These are phyloP conservation scores for Elongisporangium anandrum DNA, from an alignment of 352 stramenopile genomes.

Conservation along the genomic window DNA sequence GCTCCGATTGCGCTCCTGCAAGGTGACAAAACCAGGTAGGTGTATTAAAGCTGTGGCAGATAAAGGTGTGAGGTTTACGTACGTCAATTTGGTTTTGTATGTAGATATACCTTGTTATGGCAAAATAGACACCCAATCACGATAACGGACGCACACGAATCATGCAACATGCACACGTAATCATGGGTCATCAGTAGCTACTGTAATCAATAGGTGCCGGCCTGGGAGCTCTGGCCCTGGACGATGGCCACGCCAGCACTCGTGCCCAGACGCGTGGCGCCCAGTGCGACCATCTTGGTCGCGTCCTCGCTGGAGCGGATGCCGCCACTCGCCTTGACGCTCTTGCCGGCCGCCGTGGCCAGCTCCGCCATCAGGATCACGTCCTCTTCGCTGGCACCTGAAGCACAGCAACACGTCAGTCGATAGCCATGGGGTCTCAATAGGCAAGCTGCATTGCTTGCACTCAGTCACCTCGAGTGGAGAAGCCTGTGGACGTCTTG, in stretches of 20 bases:
- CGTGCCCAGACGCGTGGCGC: conserved; percentile 65
- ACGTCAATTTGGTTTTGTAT: background rate
- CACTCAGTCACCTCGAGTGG: conserved; percentile 43
- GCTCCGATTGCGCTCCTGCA: background rate
- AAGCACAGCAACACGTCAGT: conserved; percentile 6
- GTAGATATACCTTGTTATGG: background rate
- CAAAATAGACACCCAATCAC: background rate
- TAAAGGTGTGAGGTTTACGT: background rate
- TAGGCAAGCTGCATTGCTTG: background rate
- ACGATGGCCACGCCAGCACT: conserved; percentile 68
- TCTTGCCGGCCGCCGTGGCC: conserved; percentile 49
- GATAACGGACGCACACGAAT: background rate
- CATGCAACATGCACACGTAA: background rate
- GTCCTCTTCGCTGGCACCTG: conserved; percentile 72
- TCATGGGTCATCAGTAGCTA: background rate
- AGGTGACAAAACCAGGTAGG: background rate
- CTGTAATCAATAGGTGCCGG: background rate
- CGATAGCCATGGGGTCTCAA: no score
- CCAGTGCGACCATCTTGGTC: conserved; percentile 61
- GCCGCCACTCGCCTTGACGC: conserved; percentile 82
- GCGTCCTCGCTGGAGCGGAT: conserved; percentile 68
- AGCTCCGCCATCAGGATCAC: conserved; percentile 69
- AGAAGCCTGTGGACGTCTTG: conserved; percentile 87
- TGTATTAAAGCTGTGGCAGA: background rate
- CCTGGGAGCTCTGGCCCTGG: conserved; percentile 19